These are phyloP conservation scores for Euphorbia tirucalli DNA, from an alignment of 345 rosid species.

Conservation along the genomic window DNA sequence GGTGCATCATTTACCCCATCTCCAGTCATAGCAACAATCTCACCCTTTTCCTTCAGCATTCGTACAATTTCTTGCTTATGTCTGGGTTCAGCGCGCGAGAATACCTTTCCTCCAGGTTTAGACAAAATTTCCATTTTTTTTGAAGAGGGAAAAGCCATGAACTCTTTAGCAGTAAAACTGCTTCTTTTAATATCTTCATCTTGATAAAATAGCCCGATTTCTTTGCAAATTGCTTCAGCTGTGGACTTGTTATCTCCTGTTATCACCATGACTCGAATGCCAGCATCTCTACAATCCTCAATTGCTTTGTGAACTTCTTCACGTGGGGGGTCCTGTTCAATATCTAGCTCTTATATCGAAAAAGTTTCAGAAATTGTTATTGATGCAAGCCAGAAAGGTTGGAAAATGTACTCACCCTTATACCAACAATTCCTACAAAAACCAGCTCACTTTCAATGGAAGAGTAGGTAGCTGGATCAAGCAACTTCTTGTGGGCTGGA, in stretches of 20 bases:
- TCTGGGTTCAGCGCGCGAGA: slow-evolving; percentile 88
- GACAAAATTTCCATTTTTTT: slow-evolving; percentile 51
- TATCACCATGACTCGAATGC: slow-evolving; percentile 85
- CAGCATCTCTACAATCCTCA: slow-evolving; percentile 77
- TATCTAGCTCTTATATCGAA: slow-evolving; percentile 4
- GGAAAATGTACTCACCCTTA: slow-evolving; percentile 49
- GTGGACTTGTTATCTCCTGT: slow-evolving; percentile 97
- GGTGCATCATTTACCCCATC: slow-evolving; percentile 99
- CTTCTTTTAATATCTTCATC: slow-evolving; percentile 55
- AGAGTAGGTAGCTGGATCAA: slow-evolving; percentile 69
- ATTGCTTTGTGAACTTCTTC: slow-evolving; percentile 74
- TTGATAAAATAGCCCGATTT: slow-evolving; percentile 57
- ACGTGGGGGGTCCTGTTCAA: slow-evolving; percentile 84
- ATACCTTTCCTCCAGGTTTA: slow-evolving; percentile 74
- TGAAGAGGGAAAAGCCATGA: slow-evolving; percentile 54
- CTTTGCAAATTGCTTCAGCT: slow-evolving; percentile 84
- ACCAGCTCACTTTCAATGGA: slow-evolving; percentile 63
- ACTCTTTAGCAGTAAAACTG: slow-evolving; percentile 79
- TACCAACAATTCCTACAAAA: slow-evolving; percentile 83
- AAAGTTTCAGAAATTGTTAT: background rate
- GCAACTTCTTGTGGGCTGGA: slow-evolving; percentile 84
- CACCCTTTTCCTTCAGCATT: slow-evolving; percentile 83
- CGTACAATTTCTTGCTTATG: slow-evolving; percentile 93
- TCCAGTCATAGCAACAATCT: slow-evolving; percentile 97
- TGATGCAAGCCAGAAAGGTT: slow-evolving; percentile 8